Percentiles rank a stretch among this genome's conserved stretches.
Evolutionary conservation across 352 stramenopile genomes (phyloP).

Genomic region (Pythium aristosporum): DNA sequence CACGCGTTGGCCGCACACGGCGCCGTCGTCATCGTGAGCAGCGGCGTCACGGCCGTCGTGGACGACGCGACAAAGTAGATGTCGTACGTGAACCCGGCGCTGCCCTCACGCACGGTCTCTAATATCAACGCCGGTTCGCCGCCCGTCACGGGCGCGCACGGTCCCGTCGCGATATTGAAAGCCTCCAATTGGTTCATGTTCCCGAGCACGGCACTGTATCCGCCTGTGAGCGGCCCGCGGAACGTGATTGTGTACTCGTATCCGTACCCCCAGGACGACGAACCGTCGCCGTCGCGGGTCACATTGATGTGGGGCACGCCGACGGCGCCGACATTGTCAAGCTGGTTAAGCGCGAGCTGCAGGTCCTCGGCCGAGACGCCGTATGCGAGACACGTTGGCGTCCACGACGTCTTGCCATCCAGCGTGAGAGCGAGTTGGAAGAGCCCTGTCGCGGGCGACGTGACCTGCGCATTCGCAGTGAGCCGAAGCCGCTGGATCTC

Average conservation of each 20-base stretch:
- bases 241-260: slow-evolving; percentile 80
- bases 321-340: slow-evolving; percentile 40
- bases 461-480: slow-evolving; percentile 66
- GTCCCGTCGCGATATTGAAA: slow-evolving; percentile 44
- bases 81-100: slow-evolving; percentile 66
- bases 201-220: slow-evolving; percentile 56
- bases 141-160: slow-evolving; percentile 41
- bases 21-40: slow-evolving; percentile 36
- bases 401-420: slow-evolving; percentile 43
- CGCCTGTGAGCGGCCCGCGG: slow-evolving; percentile 48
- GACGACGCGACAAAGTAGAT: slow-evolving; percentile 74
- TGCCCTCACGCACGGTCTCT: slow-evolving; percentile 65
- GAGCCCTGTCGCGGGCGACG: slow-evolving; percentile 36
- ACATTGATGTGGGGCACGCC: slow-evolving; percentile 60
- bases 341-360: slow-evolving; percentile 55
- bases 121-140: slow-evolving; percentile 59
- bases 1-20: slow-evolving; percentile 26
- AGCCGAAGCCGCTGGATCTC: slow-evolving; percentile 72
- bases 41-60: slow-evolving; percentile 28
- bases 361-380: slow-evolving; percentile 59
- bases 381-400: slow-evolving; percentile 69
- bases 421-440: slow-evolving; percentile 70
- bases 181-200: slow-evolving; percentile 51
- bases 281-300: slow-evolving; percentile 60
- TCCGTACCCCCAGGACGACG: slow-evolving; percentile 67